Conservation (phyloP, 139 green algal species). For the Auxenochlorella pyrenoidosa region DNA sequence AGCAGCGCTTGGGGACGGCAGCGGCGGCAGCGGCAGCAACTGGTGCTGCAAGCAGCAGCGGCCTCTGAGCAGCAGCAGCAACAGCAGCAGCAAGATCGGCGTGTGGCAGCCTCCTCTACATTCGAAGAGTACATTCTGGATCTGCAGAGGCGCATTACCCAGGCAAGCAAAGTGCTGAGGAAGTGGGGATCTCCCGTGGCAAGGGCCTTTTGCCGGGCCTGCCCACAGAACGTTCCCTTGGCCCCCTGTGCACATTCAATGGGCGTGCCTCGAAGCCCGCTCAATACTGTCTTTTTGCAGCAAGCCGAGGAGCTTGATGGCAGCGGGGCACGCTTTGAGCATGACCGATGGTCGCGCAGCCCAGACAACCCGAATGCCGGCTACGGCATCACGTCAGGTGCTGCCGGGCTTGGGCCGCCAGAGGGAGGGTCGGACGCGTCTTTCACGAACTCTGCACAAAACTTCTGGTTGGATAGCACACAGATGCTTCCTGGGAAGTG, state of each 20-base stretch:
- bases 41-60: not conserved
- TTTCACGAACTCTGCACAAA: too few relatives aligned
- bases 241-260: too few relatives aligned
- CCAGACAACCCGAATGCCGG: conserved; percentile 62
- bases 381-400: conserved; percentile 89
- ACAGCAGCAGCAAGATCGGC: not conserved
- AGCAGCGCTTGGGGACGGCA: not conserved
- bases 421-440: too few relatives aligned
- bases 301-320: conserved; percentile 65
- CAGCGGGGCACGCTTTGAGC: conserved; percentile 59
- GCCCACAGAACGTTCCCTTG: too few relatives aligned
- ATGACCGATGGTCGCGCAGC: conserved; percentile 71
- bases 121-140: conserved; percentile 63
- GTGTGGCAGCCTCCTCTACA: too few relatives aligned
- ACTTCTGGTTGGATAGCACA: too few relatives aligned
- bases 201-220: too few relatives aligned
- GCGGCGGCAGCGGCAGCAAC: not conserved
- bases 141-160: conserved; percentile 61
- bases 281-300: not conserved
- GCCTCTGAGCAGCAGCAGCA: not conserved
- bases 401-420: too few relatives aligned
- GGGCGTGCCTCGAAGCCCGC: too few relatives aligned
- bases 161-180: conserved; percentile 17
- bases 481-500: too few relatives aligned
- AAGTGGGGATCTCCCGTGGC: too few relatives aligned